phyloP scores from a whole-genome alignment of 2,329 filamentous ascomycete species.

The Penicillium sp. region DNA sequence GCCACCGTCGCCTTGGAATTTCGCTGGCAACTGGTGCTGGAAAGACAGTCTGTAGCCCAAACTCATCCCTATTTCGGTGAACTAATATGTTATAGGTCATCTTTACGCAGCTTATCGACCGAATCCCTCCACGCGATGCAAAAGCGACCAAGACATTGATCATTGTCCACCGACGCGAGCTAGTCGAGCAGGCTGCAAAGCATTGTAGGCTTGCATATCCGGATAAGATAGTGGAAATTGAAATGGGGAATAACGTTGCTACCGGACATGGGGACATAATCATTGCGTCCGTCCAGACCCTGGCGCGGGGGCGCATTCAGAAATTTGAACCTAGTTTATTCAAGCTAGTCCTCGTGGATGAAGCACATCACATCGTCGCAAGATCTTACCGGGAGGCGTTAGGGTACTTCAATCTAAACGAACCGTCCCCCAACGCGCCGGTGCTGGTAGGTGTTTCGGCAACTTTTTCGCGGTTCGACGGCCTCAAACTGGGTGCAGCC shows the following conservation, averaged over 20 bases:
- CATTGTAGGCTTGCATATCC: conserved; percentile 82
- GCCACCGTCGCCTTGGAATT: conserved; percentile 73
- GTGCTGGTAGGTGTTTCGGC: conserved; percentile 86
- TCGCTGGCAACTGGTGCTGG: conserved; percentile 83
- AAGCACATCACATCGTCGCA: conserved; percentile 94
- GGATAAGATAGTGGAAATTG: conserved; percentile 72
- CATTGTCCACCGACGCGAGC: conserved; percentile 82
- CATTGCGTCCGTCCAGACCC: conserved; percentile 80
- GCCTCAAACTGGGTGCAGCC: conserved; percentile 70
- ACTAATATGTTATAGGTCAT: conserved; percentile 66
- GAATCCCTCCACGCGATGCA: conserved; percentile 54
- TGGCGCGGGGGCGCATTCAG: conserved; percentile 67
- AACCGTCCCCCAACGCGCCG: conserved; percentile 49
- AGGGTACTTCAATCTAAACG: conserved; percentile 67
- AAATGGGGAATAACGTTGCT: conserved; percentile 76
- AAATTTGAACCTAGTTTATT: conserved; percentile 77
- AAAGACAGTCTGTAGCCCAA: conserved; percentile 67
- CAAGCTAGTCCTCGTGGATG: conserved; percentile 90
- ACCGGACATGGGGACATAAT: conserved; percentile 85
- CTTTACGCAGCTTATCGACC: conserved; percentile 89
- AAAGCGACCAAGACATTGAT: conserved; percentile 74
- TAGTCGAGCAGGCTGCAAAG: conserved; percentile 85
- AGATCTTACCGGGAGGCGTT: conserved; percentile 69
- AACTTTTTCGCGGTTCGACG: conserved; percentile 72
- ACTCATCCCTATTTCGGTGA: too few relatives aligned